Evolutionary conservation across 2,329 filamentous ascomycete species (phyloP), one percentile per base, ranked within the genome.

Genomic region (Passalora sequoiae): DNA sequence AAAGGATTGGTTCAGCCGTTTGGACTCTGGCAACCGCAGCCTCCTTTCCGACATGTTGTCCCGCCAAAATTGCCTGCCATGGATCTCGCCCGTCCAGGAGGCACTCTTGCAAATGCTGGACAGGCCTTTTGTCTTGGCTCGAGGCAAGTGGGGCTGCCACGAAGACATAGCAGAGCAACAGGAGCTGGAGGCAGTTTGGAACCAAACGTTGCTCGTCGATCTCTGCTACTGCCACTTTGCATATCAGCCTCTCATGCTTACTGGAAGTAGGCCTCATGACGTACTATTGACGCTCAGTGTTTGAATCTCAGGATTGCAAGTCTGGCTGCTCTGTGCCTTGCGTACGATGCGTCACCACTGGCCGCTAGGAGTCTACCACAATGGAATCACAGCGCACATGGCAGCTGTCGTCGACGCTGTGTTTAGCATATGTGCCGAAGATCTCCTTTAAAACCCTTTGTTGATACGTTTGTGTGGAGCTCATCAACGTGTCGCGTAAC

Each of bases 401-500:
- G 6, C 24, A 12, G 12, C 12, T 12, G 24, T 27, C 24, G 24
- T 27, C n/a, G 12, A 27, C 6, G 24, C 24, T 27, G 24, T 27
- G 24, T 7, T 27, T 27, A 27, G 24, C 6, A 27, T 12, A 12
- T 27, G 24, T 27, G n/a, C n/a, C n/a, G n/a, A 27, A 12, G 12
- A 27, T 27, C 24, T 27, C 24, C n/a, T n/a, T n/a, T 6, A 27
- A 27, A 12, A 7, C 24, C 12, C 24, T 7, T 12, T 27, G 24
- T 27, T 6, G 24, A 6, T 7, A 27, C 24, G 24, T 12, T 27
- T 12, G 24, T 6, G 6, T 6, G 12, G 12, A 12, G 6, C 24
- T 27, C 12, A 20, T 21, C 16, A 24, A 24, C 33, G 33, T 37
- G 33, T 37, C 33, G 33, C 33, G 33, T 37, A 37, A 20, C n/a